phyloP scores from a whole-genome alignment of 2,329 filamentous ascomycete genomes.

The Venturiaceae sp. region DNA sequence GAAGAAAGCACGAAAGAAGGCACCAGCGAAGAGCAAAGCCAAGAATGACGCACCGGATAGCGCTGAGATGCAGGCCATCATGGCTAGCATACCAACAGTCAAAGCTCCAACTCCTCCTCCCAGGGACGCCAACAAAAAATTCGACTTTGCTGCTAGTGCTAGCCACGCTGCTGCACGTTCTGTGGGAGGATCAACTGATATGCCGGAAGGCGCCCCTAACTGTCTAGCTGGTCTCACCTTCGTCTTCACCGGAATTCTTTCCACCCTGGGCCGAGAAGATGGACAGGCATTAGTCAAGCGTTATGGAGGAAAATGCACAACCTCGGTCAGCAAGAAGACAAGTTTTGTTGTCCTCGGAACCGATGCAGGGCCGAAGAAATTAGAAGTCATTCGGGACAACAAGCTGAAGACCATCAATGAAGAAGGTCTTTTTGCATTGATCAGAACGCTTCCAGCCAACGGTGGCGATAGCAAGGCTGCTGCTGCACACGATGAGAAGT shows the following conservation, averaged over 20 bases:
- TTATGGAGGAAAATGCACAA: conserved; percentile 86
- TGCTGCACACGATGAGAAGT: conserved; percentile 75
- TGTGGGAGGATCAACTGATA: conserved; percentile 53
- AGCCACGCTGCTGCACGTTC: conserved; percentile 55
- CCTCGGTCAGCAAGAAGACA: conserved; percentile 82
- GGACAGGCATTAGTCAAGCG: conserved; percentile 79
- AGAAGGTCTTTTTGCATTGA: conserved; percentile 80
- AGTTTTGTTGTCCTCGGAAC: conserved; percentile 84
- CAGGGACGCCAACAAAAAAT: conserved; percentile 53
- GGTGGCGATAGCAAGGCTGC: conserved; percentile 85
- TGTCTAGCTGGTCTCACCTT: conserved; percentile 85
- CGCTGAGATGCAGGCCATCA: conserved; percentile 67
- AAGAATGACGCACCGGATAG: conserved; percentile 55
- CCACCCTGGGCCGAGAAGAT: conserved; percentile 73
- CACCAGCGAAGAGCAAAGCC: conserved; percentile 28
- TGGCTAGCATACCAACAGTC: conserved; percentile 78
- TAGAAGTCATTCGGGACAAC: conserved; percentile 71
- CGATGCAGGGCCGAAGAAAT: conserved; percentile 88
- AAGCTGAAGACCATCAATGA: conserved; percentile 90
- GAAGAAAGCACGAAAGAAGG: conserved; percentile 43
- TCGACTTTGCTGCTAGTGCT: conserved; percentile 62
- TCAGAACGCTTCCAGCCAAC: conserved; percentile 69
- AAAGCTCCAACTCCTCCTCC: conserved; percentile 75
- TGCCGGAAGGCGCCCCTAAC: conserved; percentile 78
- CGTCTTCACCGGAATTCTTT: conserved; percentile 86